Evolutionary conservation across 148 eudicot species (phyloP).

Genomic region (Rhododendron williamsianum): DNA sequence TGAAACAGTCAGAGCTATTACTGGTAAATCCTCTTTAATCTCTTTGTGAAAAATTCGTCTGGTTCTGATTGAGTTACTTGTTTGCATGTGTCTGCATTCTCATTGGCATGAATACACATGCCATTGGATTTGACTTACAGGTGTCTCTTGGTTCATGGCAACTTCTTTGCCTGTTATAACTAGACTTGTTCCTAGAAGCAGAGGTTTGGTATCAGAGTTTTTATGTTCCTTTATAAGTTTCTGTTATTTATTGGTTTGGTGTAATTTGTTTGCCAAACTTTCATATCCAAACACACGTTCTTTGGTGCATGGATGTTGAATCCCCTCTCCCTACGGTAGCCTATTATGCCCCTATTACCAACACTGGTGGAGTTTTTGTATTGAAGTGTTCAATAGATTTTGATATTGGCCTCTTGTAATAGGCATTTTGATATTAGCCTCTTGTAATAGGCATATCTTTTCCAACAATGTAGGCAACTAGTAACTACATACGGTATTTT

Average conservation of each 20-base stretch:
- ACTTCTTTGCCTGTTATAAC: not conserved
- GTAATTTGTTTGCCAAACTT: not conserved
- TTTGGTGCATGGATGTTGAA: not conserved
- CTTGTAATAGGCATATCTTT: not conserved
- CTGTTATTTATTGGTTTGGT: not conserved
- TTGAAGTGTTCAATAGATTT: not conserved
- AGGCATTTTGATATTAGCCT: not conserved
- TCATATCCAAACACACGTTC: not conserved
- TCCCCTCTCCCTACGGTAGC: not conserved
- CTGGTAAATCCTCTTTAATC: constrained; percentile 46
- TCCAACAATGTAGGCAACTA: not conserved
- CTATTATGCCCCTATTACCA: not conserved
- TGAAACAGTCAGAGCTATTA: constrained; percentile 96
- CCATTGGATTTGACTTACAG: not conserved
- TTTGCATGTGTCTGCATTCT: not conserved
- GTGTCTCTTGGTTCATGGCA: not conserved
- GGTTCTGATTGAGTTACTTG: not conserved
- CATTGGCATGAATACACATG: not conserved
- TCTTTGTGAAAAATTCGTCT: not conserved
- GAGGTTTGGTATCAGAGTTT: not conserved
- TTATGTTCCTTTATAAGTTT: not conserved
- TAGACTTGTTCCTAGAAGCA: not conserved
- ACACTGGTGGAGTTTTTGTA: not conserved
- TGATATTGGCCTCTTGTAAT: not conserved
- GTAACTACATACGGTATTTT: too few relatives aligned